A percentile compares a stretch with the other conserved stretches of the same genome.
phyloP scores from a whole-genome alignment of 2,329 filamentous ascomycete genomes.

The Chalara sp. region DNA sequence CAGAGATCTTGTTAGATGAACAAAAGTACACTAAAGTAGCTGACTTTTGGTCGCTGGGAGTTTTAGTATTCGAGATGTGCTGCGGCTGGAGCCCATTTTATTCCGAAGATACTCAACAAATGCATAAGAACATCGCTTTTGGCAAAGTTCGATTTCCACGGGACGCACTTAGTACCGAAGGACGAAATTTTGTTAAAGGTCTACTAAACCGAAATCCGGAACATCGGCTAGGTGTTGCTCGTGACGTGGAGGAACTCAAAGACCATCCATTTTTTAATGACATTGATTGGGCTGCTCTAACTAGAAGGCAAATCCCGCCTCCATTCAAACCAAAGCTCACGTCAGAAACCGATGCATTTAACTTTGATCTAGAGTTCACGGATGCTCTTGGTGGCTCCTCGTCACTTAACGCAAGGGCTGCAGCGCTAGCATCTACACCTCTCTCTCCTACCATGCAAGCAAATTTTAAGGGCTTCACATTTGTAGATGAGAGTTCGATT shows the following conservation, averaged over 20 bases:
- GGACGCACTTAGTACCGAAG: constrained; percentile 89
- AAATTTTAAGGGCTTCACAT: constrained; percentile 97
- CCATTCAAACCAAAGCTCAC: constrained; percentile 98
- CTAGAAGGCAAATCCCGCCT: constrained; percentile 86
- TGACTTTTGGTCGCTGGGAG: constrained; percentile 97
- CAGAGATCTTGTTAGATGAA: constrained; percentile 91
- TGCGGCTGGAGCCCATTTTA: constrained; percentile 99
- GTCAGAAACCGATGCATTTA: constrained; percentile 91
- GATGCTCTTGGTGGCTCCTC: constrained; percentile 78
- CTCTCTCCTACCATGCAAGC: constrained; percentile 93
- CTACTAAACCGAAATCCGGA: constrained; percentile 94
- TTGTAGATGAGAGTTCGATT: constrained; percentile 94
- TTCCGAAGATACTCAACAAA: constrained; percentile 97
- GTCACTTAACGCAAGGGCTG: constrained; percentile 86
- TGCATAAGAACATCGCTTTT: constrained; percentile 99
- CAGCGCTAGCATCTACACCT: constrained; percentile 79
- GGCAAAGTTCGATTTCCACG: constrained; percentile 95
- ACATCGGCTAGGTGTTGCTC: constrained; percentile 83
- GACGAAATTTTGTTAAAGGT: constrained; percentile 96
- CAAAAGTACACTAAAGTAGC: constrained; percentile 99
- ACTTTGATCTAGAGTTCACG: constrained; percentile 98
- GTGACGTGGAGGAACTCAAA: constrained; percentile 92
- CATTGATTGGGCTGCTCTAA: constrained; percentile 83
- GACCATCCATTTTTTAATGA: constrained; percentile 91
- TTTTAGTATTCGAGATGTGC: constrained; percentile 99